Conservation (phyloP, 1,284 basidiomycete genomes). For the Neolentinus lepideus region DNA sequence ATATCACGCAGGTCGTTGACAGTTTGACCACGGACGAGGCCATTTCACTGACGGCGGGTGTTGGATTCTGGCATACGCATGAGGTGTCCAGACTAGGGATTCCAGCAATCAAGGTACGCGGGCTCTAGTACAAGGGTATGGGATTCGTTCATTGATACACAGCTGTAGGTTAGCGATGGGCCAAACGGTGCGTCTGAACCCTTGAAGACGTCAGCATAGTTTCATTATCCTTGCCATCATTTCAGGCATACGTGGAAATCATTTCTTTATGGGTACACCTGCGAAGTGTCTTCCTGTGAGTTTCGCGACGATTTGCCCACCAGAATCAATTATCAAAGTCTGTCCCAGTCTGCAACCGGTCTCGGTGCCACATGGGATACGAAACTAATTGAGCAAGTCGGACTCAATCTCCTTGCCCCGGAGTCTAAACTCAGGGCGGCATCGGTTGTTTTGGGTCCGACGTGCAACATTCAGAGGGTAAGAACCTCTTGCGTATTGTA, state of each 20-base stretch:
- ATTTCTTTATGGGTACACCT: slow-evolving; percentile 39
- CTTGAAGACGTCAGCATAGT: neutral
- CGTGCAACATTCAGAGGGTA: slow-evolving; percentile 63
- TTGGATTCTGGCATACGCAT: slow-evolving; percentile 73
- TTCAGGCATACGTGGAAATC: slow-evolving; percentile 27
- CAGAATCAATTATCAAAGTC: neutral
- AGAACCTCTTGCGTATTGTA: neutral
- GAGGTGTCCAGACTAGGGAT: slow-evolving; percentile 56
- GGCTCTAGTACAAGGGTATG: neutral
- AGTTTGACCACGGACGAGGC: slow-evolving; percentile 65
- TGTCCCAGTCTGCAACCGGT: slow-evolving; percentile 53
- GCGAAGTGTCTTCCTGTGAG: slow-evolving; percentile 56
- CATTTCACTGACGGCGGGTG: slow-evolving; percentile 62
- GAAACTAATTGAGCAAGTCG: slow-evolving; percentile 45
- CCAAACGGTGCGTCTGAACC: slow-evolving; percentile 48
- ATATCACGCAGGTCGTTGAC: slow-evolving; percentile 54
- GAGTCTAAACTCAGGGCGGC: slow-evolving; percentile 62
- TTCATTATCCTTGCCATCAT: neutral
- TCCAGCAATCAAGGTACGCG: slow-evolving; percentile 60
- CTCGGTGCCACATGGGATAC: slow-evolving; percentile 60
- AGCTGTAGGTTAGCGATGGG: slow-evolving; percentile 58
- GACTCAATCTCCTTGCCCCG: slow-evolving; percentile 43
- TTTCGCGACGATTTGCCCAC: slow-evolving; percentile 5
- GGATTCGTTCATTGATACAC: neutral
- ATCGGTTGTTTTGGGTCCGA: slow-evolving; percentile 56